Evolutionary conservation across 1,139 yeast genomes (phyloP), one percentile per base, ranked within the genome.

Genomic region (Suhomyces bokatorum): DNA sequence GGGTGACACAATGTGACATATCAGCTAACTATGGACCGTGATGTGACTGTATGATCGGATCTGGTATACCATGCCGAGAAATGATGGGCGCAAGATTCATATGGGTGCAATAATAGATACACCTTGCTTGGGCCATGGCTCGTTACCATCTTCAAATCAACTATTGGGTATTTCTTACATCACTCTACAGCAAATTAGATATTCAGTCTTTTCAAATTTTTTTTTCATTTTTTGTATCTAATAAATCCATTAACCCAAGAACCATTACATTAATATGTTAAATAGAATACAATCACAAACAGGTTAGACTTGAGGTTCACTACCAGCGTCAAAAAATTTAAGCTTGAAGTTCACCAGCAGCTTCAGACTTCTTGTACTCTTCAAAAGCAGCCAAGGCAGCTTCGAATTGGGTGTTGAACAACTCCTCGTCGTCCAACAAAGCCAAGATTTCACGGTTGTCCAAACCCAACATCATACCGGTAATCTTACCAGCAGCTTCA

Each of bases 391-490:
- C 81, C 62, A 87, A 81, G 58, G 99, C 99, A 73, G 93, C 98
- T 63, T 87, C 87, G 67, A 93, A 90, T 72, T 91, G 96, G 69
- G 83, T 82, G 76, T 85, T 86, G 77, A 93, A 88, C 59, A 87
- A 81, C 60, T 83, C 91, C 56, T 89, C 97, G 67, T 91, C 95
- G 64, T 86, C 93, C 68, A 88, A 83, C 69, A 93, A 80, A 54
- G 87, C 86, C 66, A 91, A 75, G 62, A 95, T 87, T 75, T 93
- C 97, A 64, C 83, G 83, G 73, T 87, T 88, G 66, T 90, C 95
- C 83, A 93, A 85, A 68, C 91, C 97, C 67, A 93, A 83, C 79
- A 93, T 84, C 99, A 93, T 93, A 77, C 98, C 99, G 58, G 99
- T 93, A 68, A 93, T 90, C 80, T 91, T 93, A 75, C 97, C 97